Percentiles rank a stretch among this genome's conserved stretches.
Evolutionary conservation across 768 basidiomycete genomes (phyloP).

Genomic region (Mrakia frigida): DNA sequence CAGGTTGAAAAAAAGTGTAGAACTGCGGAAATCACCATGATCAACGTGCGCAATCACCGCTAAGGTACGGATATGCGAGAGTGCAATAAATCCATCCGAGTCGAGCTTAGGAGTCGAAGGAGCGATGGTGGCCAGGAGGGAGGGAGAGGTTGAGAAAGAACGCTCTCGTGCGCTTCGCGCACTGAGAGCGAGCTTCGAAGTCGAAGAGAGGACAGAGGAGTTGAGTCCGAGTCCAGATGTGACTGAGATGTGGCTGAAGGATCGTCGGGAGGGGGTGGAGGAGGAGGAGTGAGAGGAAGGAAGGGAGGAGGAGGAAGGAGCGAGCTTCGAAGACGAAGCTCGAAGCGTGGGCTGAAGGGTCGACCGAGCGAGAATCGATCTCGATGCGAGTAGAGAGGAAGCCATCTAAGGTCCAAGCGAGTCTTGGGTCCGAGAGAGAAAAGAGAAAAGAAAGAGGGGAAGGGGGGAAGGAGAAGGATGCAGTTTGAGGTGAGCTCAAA

Average conservation of each 20-base stretch:
- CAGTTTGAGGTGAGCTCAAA: neutral
- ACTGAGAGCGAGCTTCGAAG: neutral
- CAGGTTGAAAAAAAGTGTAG: too few relatives aligned
- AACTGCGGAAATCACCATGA: neutral
- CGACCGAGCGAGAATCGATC: conserved; percentile 9
- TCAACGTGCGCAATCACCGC: conserved; percentile 32
- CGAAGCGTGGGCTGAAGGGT: neutral
- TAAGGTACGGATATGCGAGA: conserved; percentile 26
- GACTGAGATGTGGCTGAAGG: neutral
- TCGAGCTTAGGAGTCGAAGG: conserved; percentile 25
- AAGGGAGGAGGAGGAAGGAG: neutral
- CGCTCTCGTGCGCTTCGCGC: neutral
- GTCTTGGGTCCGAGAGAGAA: neutral
- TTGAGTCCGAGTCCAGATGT: neutral
- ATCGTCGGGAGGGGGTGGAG: neutral
- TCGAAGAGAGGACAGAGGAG: too few relatives aligned
- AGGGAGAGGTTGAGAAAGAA: neutral
- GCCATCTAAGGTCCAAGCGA: neutral
- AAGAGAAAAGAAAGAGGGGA: neutral
- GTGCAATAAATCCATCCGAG: conserved; percentile 12
- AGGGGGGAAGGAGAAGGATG: neutral
- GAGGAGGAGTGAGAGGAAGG: neutral
- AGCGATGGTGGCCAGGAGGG: conserved; percentile 11
- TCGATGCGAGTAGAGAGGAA: neutral
- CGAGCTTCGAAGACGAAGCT: neutral